phyloP scores from a whole-genome alignment of 768 basidiomycete species.

The Dacryopinax spathularia region DNA sequence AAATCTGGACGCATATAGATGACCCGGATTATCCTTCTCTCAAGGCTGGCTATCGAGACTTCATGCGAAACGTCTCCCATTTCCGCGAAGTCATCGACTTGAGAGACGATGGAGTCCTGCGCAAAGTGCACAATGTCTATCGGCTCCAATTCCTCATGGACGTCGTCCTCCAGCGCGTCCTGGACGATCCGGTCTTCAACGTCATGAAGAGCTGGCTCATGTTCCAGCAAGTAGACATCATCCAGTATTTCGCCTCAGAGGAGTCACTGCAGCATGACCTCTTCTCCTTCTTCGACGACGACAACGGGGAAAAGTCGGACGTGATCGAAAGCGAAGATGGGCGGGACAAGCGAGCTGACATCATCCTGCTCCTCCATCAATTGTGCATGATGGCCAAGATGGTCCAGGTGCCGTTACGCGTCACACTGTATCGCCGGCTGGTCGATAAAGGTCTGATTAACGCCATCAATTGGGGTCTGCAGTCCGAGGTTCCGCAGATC shows the following conservation, averaged over 20 bases:
- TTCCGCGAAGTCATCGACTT: slow-evolving; percentile 85
- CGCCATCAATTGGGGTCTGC: slow-evolving; percentile 81
- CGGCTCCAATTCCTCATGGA: slow-evolving; percentile 96
- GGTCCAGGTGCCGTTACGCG: slow-evolving; percentile 74
- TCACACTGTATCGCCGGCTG: slow-evolving; percentile 71
- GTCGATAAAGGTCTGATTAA: slow-evolving; percentile 79
- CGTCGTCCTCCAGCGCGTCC: slow-evolving; percentile 84
- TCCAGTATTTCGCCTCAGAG: slow-evolving; percentile 73
- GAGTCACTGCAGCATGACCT: slow-evolving; percentile 61
- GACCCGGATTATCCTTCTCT: slow-evolving; percentile 94
- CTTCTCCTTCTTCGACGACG: slow-evolving; percentile 51
- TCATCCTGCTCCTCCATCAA: slow-evolving; percentile 79
- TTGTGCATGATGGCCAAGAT: slow-evolving; percentile 93
- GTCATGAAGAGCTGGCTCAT: slow-evolving; percentile 94
- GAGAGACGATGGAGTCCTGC: slow-evolving; percentile 54
- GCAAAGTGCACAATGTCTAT: slow-evolving; percentile 93
- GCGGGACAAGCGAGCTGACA: slow-evolving; percentile 49
- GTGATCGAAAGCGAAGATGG: slow-evolving; percentile 29
- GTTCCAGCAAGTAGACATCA: slow-evolving; percentile 98
- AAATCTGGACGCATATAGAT: slow-evolving; percentile 36
- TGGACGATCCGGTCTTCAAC: slow-evolving; percentile 94
- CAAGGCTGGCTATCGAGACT: slow-evolving; percentile 94
- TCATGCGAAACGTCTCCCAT: slow-evolving; percentile 64
- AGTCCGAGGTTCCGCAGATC: slow-evolving; percentile 44
- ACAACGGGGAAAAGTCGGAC: slow-evolving; percentile 9